Evolutionary conservation across 169 alveolate species (phyloP).

Genomic region (Plasmodium vivax): DNA sequence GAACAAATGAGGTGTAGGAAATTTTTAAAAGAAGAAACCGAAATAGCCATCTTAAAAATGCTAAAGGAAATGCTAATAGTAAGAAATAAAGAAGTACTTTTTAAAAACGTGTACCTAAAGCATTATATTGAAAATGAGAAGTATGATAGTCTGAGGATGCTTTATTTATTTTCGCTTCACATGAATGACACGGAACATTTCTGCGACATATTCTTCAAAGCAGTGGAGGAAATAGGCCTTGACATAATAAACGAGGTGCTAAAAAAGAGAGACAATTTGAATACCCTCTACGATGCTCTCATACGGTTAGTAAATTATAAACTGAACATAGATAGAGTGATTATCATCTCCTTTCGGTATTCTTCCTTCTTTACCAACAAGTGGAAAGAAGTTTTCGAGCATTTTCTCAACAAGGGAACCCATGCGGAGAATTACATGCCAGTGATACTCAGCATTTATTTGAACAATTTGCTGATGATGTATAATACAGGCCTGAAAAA

Average conservation of each 20-base stretch:
- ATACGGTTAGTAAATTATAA: constrained; percentile 33
- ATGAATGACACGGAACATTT: constrained; percentile 29
- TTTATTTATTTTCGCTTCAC: constrained; percentile 56
- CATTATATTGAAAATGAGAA: constrained; percentile 63
- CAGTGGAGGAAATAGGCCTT: constrained; percentile 18
- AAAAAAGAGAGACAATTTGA: constrained; percentile 20
- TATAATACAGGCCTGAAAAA: constrained; percentile 52
- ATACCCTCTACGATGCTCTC: constrained; percentile 17
- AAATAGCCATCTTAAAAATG: constrained; percentile 33
- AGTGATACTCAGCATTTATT: constrained; percentile 51
- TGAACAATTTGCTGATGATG: constrained; percentile 54
- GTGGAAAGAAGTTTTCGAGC: constrained; percentile 69
- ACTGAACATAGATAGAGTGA: constrained; percentile 61
- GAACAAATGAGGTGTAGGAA: constrained; percentile 63
- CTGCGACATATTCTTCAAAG: constrained; percentile 38
- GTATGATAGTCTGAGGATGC: constrained; percentile 44
- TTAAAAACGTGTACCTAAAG: constrained; percentile 18
- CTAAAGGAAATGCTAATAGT: constrained; percentile 44
- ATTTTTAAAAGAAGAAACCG: constrained; percentile 58
- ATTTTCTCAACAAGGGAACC: constrained; percentile 45
- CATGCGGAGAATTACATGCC: constrained; percentile 66
- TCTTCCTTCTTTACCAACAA: constrained; percentile 39
- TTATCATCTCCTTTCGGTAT: constrained; percentile 51
- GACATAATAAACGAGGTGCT: constrained; percentile 34
- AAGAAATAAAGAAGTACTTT: constrained; percentile 34